Base-by-base conservation (phyloP, 805 yeast species). In the Saccharomyces eubayanus region DNA sequence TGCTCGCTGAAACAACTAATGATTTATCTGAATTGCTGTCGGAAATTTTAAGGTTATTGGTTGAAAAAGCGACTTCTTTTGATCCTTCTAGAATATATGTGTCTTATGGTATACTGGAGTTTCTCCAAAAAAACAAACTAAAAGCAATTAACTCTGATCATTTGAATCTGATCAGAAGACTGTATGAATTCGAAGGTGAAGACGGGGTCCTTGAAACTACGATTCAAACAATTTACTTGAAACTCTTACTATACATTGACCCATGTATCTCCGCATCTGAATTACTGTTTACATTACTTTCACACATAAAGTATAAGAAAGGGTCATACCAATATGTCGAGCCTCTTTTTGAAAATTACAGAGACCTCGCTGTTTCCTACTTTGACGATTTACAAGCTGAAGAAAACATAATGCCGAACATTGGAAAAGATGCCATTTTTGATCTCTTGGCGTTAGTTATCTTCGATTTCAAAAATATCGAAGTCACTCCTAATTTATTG, bases 51-150 rank as follows among this genome's bases (percentile, higher is more conserved):
- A 67, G 68, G 10, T 76, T 80, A 2, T 66, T 89, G 46, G 74
- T 71, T 28, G 75, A 75, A 8, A 63, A 75, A 21, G 75, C 77
- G 47, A 75, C 78, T 8, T 69, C 82, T 0, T 89, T 81, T 69
- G 95, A 83, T 57, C 89, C 90, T 2, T 81, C 89, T 0, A 79
- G 87, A 65, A 75, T 85, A 2, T 86, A 81, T 56, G 64, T 85
- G 2, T 60, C 81, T 0, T 64, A 72, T 29, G 95, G 94, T 5
- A 57, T 88, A 11, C 61, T 78, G 9, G 59, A 70, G n/a, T 90
- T 87, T 0, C 67, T 85, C 27, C 59, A 66, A 16, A 65, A 61
- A 8, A 40, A 46, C 1, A 49, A 3, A 20, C 52, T 24, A 41
- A 61, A 43, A 47, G 21, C 69, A 2, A 52, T 77, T 11, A 51